A percentile compares a stretch with the other conserved stretches of the same genome.
phyloP scores from a whole-genome alignment of 2,329 filamentous ascomycete species.

The Aspergillaceae sp. region DNA sequence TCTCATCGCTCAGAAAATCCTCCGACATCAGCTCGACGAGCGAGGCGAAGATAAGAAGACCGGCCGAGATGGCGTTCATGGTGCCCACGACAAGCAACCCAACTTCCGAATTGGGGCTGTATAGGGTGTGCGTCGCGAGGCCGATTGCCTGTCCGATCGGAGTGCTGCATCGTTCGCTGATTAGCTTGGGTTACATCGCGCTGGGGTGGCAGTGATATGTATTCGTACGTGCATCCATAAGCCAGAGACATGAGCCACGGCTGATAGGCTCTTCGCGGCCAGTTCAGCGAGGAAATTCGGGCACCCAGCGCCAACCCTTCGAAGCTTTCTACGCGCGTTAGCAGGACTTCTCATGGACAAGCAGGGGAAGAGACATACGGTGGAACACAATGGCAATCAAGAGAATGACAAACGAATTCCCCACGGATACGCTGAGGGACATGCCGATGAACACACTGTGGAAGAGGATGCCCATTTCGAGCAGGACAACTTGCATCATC shows the following conservation, averaged over 20 bases:
- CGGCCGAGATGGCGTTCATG: conserved; percentile 77
- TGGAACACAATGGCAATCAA: conserved; percentile 30
- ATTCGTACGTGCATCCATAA: conserved; percentile 49
- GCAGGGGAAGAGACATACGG: conserved; percentile 16
- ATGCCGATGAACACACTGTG: conserved; percentile 52
- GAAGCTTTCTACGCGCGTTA: conserved; percentile 17
- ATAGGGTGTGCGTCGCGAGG: conserved; percentile 63
- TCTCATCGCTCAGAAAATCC: conserved; percentile 69
- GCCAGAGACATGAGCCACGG: conserved; percentile 46
- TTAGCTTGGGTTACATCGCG: conserved; percentile 1
- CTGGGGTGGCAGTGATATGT: background rate
- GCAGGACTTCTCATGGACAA: background rate
- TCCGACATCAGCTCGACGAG: conserved; percentile 70
- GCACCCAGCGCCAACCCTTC: background rate
- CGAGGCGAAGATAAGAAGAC: conserved; percentile 65
- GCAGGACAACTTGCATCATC: conserved; percentile 63
- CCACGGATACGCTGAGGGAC: conserved; percentile 28
- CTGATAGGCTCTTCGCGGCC: background rate
- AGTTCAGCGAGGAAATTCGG: background rate
- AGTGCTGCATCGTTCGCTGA: conserved; percentile 43
- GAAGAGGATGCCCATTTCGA: conserved; percentile 71
- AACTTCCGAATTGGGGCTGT: conserved; percentile 63
- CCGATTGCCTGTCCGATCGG: conserved; percentile 72
- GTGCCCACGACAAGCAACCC: conserved; percentile 68
- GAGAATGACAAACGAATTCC: conserved; percentile 26